phyloP scores from a whole-genome alignment of 2,329 filamentous ascomycete genomes.

The Xylariaceae sp. region DNA sequence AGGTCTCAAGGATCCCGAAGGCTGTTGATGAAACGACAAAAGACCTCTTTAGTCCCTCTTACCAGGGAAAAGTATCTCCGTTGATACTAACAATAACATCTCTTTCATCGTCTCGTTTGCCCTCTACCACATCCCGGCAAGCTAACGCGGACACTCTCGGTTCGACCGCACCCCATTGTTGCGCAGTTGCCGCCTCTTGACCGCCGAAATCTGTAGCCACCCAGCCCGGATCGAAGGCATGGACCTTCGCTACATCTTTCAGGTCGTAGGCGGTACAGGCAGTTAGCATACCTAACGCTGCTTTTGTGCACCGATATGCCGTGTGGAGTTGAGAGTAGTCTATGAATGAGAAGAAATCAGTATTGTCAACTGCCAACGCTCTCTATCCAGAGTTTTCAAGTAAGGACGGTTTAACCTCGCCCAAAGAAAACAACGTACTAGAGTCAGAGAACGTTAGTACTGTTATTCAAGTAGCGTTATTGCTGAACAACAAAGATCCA shows the following conservation, averaged over 20 bases:
- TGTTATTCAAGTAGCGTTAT: no score
- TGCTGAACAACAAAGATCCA: no score
- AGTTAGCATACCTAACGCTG: conserved; percentile 19
- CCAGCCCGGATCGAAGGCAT: conserved; percentile 17
- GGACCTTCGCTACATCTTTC: conserved; percentile 16
- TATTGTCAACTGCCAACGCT: no score
- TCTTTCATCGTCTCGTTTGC: conserved; percentile 11
- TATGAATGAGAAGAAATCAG: neutral
- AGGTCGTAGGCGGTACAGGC: conserved; percentile 19
- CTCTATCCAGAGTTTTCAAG: no score
- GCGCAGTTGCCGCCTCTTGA: neutral
- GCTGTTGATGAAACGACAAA: no score
- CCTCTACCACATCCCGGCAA: conserved; percentile 12
- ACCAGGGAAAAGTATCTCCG: conserved; percentile 9
- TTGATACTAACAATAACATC: conserved; percentile 9
- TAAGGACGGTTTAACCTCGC: no score
- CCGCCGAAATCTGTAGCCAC: conserved; percentile 16
- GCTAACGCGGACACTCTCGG: conserved; percentile 7
- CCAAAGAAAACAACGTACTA: no score
- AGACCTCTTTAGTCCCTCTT: neutral
- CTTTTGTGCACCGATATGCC: conserved; percentile 19
- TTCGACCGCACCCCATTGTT: conserved; percentile 7
- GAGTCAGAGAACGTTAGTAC: no score
- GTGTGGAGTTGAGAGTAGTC: conserved; percentile 5
- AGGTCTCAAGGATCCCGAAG: no score